These are phyloP conservation scores for Cryptococcus sp. DNA, from an alignment of 1,284 basidiomycete genomes.

Conservation along the genomic window DNA sequence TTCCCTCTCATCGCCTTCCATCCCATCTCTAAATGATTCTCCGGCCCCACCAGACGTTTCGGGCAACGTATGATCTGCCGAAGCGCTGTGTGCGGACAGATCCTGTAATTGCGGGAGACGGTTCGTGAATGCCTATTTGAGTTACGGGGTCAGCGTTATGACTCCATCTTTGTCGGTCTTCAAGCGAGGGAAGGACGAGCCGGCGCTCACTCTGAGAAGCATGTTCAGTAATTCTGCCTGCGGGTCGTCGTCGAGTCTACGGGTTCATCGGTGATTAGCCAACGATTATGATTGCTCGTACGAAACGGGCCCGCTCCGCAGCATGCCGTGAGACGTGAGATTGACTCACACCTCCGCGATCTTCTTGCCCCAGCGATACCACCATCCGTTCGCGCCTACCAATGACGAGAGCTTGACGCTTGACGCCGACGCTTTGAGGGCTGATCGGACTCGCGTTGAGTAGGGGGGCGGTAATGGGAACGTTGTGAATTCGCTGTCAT, in stretches of 20 bases:
- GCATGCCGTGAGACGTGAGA: constrained; percentile 9
- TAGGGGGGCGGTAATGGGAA: constrained; percentile 79
- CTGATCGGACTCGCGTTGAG: constrained; percentile 71
- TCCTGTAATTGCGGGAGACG: constrained; percentile 81
- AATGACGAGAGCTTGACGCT: constrained; percentile 76
- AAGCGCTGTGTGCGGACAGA: constrained; percentile 81
- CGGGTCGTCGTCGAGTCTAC: constrained; percentile 69
- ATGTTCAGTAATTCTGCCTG: constrained; percentile 68
- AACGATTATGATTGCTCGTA: neutral
- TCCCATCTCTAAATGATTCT: constrained; percentile 78
- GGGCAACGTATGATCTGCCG: constrained; percentile 60
- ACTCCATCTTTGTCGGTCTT: neutral
- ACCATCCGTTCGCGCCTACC: constrained; percentile 80
- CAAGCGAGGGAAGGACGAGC: neutral
- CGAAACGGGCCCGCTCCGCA: neutral
- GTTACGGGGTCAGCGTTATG: neutral
- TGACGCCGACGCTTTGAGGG: constrained; percentile 77
- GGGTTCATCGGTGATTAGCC: neutral
- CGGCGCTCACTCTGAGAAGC: constrained; percentile 63
- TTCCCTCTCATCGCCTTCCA: constrained; percentile 84
- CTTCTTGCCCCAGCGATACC: constrained; percentile 84
- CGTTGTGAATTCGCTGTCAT: constrained; percentile 74
- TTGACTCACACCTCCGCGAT: constrained; percentile 74
- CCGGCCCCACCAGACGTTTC: constrained; percentile 53
- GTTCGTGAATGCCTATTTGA: constrained; percentile 68